Percentiles rank a stretch among this genome's conserved stretches.
phyloP scores from a whole-genome alignment of 2,329 filamentous ascomycete genomes.

The Pleomassaria siparia region DNA sequence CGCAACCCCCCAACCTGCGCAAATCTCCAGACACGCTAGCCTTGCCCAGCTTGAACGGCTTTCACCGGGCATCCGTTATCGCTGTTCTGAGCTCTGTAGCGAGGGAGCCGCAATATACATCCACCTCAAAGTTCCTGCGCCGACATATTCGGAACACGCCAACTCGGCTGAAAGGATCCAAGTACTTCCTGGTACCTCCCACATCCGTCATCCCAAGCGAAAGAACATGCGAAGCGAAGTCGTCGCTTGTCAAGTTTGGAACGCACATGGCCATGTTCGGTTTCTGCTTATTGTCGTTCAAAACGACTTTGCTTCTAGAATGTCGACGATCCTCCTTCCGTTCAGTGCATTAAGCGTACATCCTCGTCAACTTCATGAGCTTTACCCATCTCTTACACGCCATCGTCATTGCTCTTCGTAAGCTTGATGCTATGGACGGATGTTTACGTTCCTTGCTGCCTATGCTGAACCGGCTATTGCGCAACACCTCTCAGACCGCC shows the following conservation, averaged over 20 bases:
- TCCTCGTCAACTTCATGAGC: background rate
- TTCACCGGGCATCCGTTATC: constrained; percentile 7
- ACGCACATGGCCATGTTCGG: constrained; percentile 9
- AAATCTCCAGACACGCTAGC: constrained; percentile 1
- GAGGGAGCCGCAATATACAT: background rate
- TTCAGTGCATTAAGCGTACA: background rate
- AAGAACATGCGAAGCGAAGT: background rate
- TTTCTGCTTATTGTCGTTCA: constrained; percentile 21
- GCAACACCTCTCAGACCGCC: constrained; percentile 6
- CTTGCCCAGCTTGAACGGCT: constrained; percentile 5
- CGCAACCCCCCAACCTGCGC: constrained; percentile 1
- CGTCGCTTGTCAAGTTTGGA: constrained; percentile 10
- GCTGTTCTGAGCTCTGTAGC: background rate
- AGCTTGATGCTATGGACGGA: constrained; percentile 10
- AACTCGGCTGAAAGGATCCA: constrained; percentile 7
- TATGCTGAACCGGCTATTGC: constrained; percentile 10
- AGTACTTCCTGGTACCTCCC: background rate
- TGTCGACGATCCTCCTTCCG: background rate
- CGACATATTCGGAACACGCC: background rate
- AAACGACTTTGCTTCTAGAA: constrained; percentile 14
- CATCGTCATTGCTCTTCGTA: constrained; percentile 5
- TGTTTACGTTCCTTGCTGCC: constrained; percentile 1
- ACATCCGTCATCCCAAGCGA: background rate
- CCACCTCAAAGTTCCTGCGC: too few species aligned
- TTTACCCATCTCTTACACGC: background rate